Base-by-base conservation (phyloP, 768 basidiomycete species). In the Jaapia argillacea region DNA sequence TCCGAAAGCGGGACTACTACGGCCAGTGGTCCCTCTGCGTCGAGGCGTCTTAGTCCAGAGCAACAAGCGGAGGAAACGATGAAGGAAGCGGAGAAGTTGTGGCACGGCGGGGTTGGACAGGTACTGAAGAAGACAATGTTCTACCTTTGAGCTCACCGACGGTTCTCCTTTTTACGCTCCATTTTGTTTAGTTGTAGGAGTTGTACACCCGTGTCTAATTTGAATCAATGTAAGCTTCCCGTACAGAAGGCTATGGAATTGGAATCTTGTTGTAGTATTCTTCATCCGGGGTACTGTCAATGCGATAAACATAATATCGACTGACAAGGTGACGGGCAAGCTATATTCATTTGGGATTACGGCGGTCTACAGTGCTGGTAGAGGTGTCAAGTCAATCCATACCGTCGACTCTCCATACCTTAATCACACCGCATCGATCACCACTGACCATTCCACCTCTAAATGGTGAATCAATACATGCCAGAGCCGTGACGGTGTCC, bases 391-490 rank as follows among this genome's bases (percentile, higher is more conserved):
- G n/a, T n/a, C n/a, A n/a, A n/a, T n/a, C n/a, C n/a, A n/a, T n/a
- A n/a, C n/a, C n/a, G n/a, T 87, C 85, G 18, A 86, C 74, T 45
- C 81, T 71, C 85, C 85, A 98, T 1, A 96, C 85, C 59, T 96
- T 97, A 50, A 98, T 73, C 16, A 81, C 80, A 3, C 96, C 96
- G 18, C 82, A 72, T 38, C 89, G 72, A 58, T 98, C 94, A 2
- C 86, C 94, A 49, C 85, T 91, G n/a, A 97, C 75, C 37, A 96
- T 74, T 1, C 90, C 87, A 21, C 90, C 91, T 43, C 87, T 75
- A 63, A 97, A 97, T 1, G 94, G 91, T 1, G 92, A 83, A 50
- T 96, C 90, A 42, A 99, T 79, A 49, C 84, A 86, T 1, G 79
- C 79, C 26, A 99, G 61, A 2, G 85, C 79, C 4, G 86, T 90